A percentile compares a stretch with the other conserved stretches of the same genome.
Conservation (phyloP, 441 rosid genomes). For the Euphorbia celastroides region DNA sequence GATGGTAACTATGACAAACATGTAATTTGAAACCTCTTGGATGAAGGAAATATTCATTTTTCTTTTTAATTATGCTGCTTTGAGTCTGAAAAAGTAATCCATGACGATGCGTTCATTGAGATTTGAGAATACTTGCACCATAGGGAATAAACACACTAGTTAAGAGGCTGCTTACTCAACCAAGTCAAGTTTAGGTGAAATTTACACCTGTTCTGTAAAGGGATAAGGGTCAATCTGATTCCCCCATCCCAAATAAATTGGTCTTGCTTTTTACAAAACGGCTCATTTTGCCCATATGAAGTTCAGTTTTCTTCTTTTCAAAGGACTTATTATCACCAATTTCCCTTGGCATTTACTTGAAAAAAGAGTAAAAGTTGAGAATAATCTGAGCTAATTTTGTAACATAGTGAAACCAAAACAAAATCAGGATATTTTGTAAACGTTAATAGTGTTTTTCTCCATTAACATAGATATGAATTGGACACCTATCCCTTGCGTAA, state of each 20-base stretch:
- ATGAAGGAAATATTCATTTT: neutral
- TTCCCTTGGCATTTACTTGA: neutral
- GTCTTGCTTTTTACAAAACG: neutral
- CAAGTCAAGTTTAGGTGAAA: no score
- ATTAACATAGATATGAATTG: neutral
- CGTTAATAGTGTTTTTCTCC: neutral
- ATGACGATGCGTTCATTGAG: neutral
- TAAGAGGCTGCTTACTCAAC: neutral
- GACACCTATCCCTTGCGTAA: neutral
- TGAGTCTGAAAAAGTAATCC: neutral
- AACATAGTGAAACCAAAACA: neutral
- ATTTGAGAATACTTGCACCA: neutral
- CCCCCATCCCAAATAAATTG: no score
- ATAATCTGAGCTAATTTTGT: neutral
- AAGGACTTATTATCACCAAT: neutral
- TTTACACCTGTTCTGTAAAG: neutral
- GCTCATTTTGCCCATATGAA: neutral
- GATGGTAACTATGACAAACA: neutral
- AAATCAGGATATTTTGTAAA: neutral
- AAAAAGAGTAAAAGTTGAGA: neutral
- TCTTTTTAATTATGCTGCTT: neutral
- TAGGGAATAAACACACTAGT: neutral
- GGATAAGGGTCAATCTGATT: neutral
- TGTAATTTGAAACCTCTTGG: neutral
- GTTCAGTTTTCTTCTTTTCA: neutral